Conservation (phyloP, 371 early-diverging fungal species). For the Edhazardia aedis region DNA sequence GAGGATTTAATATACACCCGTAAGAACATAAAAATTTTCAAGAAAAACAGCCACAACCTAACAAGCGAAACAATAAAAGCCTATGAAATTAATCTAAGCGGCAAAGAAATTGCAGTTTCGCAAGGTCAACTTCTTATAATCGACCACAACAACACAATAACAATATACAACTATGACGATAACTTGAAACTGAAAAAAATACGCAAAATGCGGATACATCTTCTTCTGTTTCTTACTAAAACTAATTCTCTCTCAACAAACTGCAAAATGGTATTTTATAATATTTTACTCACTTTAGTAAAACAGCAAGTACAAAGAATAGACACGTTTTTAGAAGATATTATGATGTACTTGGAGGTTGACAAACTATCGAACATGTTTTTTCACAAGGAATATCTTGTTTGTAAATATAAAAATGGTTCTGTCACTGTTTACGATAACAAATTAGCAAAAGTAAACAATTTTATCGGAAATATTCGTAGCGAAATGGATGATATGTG, state of each 20-base stretch:
- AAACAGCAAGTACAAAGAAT: not conserved
- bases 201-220: not conserved
- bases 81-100: not conserved
- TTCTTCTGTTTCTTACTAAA: constrained; percentile 5
- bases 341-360: constrained; percentile 3
- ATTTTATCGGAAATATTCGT: not conserved
- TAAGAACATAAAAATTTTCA: not conserved
- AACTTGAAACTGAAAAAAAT: not conserved
- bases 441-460: not conserved
- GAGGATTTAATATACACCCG: too few relatives aligned
- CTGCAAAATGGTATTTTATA: constrained; percentile 2
- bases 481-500: not conserved
- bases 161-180: not conserved
- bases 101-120: not conserved
- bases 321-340: constrained; percentile 4
- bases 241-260: not conserved
- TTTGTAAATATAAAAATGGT: not conserved
- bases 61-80: not conserved
- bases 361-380: not conserved
- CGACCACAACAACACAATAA: not conserved
- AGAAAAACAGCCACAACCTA: not conserved
- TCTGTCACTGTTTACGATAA: not conserved
- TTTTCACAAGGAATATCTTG: not conserved
- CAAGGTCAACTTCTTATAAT: too few relatives aligned
- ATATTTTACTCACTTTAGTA: constrained; percentile 1